Evolutionary conservation across 2,329 filamentous ascomycete species (phyloP).

Genomic region (Colletotrichum sojae): DNA sequence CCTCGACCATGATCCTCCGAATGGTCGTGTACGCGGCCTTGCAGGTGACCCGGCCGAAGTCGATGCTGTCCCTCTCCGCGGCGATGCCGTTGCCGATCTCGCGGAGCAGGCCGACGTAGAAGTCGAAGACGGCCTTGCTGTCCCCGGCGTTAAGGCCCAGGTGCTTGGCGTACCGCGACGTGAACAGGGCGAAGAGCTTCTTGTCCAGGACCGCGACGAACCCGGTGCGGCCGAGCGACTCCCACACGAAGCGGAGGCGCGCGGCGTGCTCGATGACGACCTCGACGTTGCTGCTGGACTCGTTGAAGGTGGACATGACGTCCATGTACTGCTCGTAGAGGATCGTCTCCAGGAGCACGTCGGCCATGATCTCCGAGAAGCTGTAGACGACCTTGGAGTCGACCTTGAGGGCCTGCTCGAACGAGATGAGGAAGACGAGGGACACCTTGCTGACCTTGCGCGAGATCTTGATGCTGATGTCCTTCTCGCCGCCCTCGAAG

Average conservation of each 20-base stretch:
- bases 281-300: slow-evolving; percentile 47
- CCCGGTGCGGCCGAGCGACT: slow-evolving; percentile 45
- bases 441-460: slow-evolving; percentile 52
- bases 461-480: slow-evolving; percentile 54
- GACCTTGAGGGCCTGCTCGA: slow-evolving; percentile 57
- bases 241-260: slow-evolving; percentile 54
- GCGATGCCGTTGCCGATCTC: slow-evolving; percentile 53
- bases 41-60: slow-evolving; percentile 57
- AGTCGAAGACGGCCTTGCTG: slow-evolving; percentile 51
- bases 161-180: slow-evolving; percentile 48
- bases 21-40: slow-evolving; percentile 45
- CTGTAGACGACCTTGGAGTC: slow-evolving; percentile 48
- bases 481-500: slow-evolving; percentile 45
- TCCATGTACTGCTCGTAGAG: slow-evolving; percentile 54
- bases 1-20: slow-evolving; percentile 51
- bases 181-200: slow-evolving; percentile 56
- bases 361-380: slow-evolving; percentile 59
- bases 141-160: slow-evolving; percentile 44
- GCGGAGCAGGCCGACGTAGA: slow-evolving; percentile 57
- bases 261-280: slow-evolving; percentile 54
- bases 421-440: slow-evolving; percentile 61
- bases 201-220: slow-evolving; percentile 58
- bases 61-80: slow-evolving; percentile 46
- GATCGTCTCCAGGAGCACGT: slow-evolving; percentile 53
- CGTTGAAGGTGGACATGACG: slow-evolving; percentile 44